Conservation (phyloP, 495 filamentous ascomycete species). For the Talaromyces stipitatus region DNA sequence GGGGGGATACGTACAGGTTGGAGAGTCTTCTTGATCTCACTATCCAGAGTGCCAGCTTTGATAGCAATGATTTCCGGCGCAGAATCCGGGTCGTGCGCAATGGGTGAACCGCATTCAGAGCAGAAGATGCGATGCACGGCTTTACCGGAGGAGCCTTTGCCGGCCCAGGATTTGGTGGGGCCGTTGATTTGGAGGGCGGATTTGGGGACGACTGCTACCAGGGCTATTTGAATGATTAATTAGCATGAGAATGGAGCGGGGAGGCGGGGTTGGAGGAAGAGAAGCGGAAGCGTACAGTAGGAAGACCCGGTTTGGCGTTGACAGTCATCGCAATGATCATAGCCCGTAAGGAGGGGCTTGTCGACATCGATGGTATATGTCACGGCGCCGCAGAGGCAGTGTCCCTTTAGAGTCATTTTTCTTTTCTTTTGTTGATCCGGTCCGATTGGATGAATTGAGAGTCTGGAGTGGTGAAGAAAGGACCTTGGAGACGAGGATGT, state of each 20-base stretch:
- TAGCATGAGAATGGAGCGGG: not conserved
- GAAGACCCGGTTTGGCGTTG: slow-evolving; percentile 62
- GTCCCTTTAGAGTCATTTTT: slow-evolving; percentile 57
- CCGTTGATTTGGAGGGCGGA: slow-evolving; percentile 52
- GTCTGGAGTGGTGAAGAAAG: no score
- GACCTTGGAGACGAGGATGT: not conserved
- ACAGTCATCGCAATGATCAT: slow-evolving; percentile 69
- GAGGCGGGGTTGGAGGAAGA: not conserved
- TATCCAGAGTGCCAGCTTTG: slow-evolving; percentile 56
- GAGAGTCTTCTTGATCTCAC: slow-evolving; percentile 56
- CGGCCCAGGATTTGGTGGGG: slow-evolving; percentile 53
- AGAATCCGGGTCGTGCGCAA: slow-evolving; percentile 61
- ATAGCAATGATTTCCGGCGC: slow-evolving; percentile 61
- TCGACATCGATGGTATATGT: slow-evolving; percentile 54
- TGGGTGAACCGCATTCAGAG: slow-evolving; percentile 59
- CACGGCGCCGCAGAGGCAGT: slow-evolving; percentile 64
- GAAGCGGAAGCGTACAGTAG: slow-evolving; percentile 44
- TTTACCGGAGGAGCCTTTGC: slow-evolving; percentile 47
- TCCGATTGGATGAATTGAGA: not conserved
- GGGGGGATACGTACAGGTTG: slow-evolving; percentile 44
- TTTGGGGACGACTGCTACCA: slow-evolving; percentile 59
- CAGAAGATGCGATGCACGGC: slow-evolving; percentile 61
- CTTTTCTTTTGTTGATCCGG: not conserved
- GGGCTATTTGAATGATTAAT: slow-evolving; percentile 44
- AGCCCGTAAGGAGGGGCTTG: slow-evolving; percentile 46